These are phyloP conservation scores for Westerdykella sp. DNA, from an alignment of 2,329 filamentous ascomycete genomes.

Conservation along the genomic window DNA sequence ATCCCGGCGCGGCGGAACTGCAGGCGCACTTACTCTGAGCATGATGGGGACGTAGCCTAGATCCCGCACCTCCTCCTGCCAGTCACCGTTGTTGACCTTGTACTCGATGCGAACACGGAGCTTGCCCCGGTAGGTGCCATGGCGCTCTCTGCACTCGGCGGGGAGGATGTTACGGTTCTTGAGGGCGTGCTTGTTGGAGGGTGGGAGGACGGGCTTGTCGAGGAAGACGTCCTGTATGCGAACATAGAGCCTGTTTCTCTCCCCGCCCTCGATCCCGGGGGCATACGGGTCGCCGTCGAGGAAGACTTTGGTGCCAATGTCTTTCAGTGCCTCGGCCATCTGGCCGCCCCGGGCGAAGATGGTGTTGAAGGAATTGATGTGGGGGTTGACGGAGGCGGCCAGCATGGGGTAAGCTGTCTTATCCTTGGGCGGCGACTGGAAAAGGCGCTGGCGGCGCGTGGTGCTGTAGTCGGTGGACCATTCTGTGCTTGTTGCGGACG, in stretches of 20 bases:
- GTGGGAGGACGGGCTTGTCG: slow-evolving; percentile 72
- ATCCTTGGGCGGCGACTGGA: slow-evolving; percentile 80
- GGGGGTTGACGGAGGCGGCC: slow-evolving; percentile 77
- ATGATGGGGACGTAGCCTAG: slow-evolving; percentile 88
- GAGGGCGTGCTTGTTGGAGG: slow-evolving; percentile 73
- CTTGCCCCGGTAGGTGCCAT: slow-evolving; percentile 83
- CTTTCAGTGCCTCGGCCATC: slow-evolving; percentile 68
- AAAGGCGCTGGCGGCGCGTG: slow-evolving; percentile 77
- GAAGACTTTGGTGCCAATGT: slow-evolving; percentile 85
- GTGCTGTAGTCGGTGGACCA: slow-evolving; percentile 88
- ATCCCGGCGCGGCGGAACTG: slow-evolving; percentile 4
- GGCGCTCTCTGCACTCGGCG: slow-evolving; percentile 88
- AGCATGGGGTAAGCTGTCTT: slow-evolving; percentile 82
- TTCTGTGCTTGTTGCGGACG: slow-evolving; percentile 45
- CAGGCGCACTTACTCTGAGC: slow-evolving; percentile 61
- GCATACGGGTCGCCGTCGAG: slow-evolving; percentile 65
- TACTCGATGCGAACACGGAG: slow-evolving; percentile 80
- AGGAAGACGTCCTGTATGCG: slow-evolving; percentile 75
- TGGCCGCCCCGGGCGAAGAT: slow-evolving; percentile 70
- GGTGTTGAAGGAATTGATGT: slow-evolving; percentile 93
- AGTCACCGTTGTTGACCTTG: slow-evolving; percentile 78
- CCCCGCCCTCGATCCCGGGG: slow-evolving; percentile 50
- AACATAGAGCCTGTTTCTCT: slow-evolving; percentile 69
- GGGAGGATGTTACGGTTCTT: slow-evolving; percentile 81
- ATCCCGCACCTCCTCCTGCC: slow-evolving; percentile 75